Conservation (phyloP, 345 rosid genomes). For the Rhizophora mangle region DNA sequence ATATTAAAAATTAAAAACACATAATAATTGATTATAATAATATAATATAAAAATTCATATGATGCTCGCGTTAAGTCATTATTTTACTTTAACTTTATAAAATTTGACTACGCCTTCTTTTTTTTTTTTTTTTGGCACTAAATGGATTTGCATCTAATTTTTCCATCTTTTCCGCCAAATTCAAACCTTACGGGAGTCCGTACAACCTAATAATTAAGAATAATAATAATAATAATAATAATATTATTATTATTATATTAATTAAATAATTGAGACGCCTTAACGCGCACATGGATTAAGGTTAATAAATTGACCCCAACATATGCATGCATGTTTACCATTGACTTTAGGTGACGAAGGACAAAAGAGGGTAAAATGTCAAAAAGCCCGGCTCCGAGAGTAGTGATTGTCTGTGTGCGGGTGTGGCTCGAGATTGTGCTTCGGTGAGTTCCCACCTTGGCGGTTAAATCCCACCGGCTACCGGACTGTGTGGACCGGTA, state of each 20-base stretch:
- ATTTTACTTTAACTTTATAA: too few species aligned
- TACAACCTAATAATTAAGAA: background rate
- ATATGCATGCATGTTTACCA: slow-evolving; percentile 1
- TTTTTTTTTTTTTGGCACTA: too few species aligned
- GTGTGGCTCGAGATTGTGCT: slow-evolving; percentile 51
- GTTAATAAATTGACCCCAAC: slow-evolving; percentile 12
- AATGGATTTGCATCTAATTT: slow-evolving; percentile 14
- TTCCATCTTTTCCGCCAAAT: slow-evolving; percentile 5
- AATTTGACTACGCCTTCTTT: too few species aligned
- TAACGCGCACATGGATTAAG: background rate
- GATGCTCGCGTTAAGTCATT: too few species aligned
- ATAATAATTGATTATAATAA: too few species aligned
- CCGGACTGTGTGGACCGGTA: slow-evolving; percentile 23
- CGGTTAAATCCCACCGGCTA: slow-evolving; percentile 28
- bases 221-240: too few species aligned
- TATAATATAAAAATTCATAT: too few species aligned
- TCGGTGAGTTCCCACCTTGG: slow-evolving; percentile 23
- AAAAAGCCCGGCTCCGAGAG: slow-evolving; percentile 17
- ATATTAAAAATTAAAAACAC: too few species aligned
- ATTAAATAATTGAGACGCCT: too few species aligned
- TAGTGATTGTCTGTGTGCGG: slow-evolving; percentile 34
- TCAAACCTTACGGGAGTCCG: background rate
- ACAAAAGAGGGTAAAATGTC: background rate
- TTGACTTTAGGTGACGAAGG: background rate
- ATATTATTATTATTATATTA: too few species aligned